Evolutionary conservation across 177 flowering plant species (phyloP), one percentile per base, ranked within the genome.

Genomic region (Vitis hybrid): DNA sequence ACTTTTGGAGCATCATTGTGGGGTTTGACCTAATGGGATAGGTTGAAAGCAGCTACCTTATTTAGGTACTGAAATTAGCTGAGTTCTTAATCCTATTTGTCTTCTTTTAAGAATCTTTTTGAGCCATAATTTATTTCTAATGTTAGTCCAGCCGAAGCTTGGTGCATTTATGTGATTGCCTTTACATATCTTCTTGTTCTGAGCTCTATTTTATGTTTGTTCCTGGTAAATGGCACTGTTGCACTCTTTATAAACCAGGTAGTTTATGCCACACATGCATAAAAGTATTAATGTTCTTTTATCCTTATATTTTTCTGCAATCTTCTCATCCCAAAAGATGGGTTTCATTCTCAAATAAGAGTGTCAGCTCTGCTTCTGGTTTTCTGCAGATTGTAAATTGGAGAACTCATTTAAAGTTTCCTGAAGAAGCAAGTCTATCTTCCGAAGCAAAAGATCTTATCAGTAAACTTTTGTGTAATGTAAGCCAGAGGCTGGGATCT

Each of bases 381-480:
- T 58, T 10, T 35, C 3, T 82, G 80, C 84, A 94, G 97, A 94
- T 94, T 72, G 98, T 94, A 55, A 94, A 93, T 66, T 94, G 99
- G 99, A 89, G 80, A 84, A 82, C 84, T 61, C 94, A 94, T 79
- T 76, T 93, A 78, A 94, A 90, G 73, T 93, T 94, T 72, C 99
- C 99, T 30, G 97, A 89, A 72, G 98, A 94, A 85, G 97, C 91
- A 79, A 87, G 75, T 72, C 72, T 94, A 71, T 85, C 99, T 64
- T 70, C 78, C 7, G 96, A 88, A 77, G 98, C 96, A 55, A 91
- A 93, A 84, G 97, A 94, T 80, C 87, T 94, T 61, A 89, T 93
- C 10, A 79, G 92, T 68, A 91, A 82, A 80, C 87, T 94, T 30
- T 77, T 94, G 68, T 93, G 98, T 71, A 91, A 87, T 78, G 99